Evolutionary conservation across 352 stramenopile species (phyloP).

Genomic region (Phytophthora citrophthora): DNA sequence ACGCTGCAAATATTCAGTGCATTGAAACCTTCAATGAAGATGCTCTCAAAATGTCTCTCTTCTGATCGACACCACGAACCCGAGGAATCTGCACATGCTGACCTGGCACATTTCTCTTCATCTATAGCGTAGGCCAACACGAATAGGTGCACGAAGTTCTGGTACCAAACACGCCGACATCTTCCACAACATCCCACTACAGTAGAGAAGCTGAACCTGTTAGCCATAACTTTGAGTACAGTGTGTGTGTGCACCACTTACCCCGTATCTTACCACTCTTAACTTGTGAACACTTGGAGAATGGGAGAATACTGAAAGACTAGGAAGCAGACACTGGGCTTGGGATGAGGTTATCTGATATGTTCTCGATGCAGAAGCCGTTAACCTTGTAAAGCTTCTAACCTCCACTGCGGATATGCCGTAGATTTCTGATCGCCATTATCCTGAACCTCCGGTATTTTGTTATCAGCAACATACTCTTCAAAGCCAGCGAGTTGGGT

Average conservation of each 20-base stretch:
- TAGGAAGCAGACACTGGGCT: conserved; percentile 3
- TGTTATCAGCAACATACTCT: conserved; percentile 25
- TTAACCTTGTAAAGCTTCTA: conserved; percentile 29
- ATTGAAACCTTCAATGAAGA: too few species aligned
- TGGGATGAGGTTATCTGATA: conserved; percentile 21
- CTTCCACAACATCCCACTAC: conserved; percentile 14
- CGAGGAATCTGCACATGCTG: background rate
- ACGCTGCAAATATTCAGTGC: too few species aligned
- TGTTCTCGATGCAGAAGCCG: background rate
- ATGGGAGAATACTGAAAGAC: background rate
- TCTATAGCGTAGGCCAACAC: conserved; percentile 16
- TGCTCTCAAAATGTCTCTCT: too few species aligned
- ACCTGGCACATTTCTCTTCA: conserved; percentile 3
- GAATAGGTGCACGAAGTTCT: conserved; percentile 24
- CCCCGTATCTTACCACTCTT: too few species aligned
- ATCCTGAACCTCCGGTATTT: background rate
- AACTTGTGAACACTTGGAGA: too few species aligned
- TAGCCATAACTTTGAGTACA: too few species aligned
- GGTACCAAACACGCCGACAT: conserved; percentile 12
- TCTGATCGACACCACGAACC: background rate
- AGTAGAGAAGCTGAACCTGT: too few species aligned
- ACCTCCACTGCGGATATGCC: conserved; percentile 21
- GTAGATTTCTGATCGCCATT: too few species aligned
- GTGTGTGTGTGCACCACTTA: too few species aligned
- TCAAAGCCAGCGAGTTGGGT: conserved; percentile 50